These are phyloP conservation scores for Actinomortierella ambigua DNA, from an alignment of 371 early-diverging fungal genomes.

Conservation along the genomic window DNA sequence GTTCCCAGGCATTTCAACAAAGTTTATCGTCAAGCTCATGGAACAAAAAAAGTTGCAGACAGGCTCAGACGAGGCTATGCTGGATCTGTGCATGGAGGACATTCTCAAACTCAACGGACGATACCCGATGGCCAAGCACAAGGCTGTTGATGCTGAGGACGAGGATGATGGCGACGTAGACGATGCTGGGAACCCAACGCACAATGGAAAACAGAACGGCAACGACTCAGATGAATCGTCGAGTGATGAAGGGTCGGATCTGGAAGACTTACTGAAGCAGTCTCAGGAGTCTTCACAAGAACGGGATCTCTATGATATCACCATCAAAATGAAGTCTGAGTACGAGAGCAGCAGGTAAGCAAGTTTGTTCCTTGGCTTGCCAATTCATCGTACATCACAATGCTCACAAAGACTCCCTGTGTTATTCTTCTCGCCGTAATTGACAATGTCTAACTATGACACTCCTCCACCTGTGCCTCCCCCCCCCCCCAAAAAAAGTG, in stretches of 20 bases:
- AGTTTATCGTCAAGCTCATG: conserved; percentile 16
- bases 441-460: no score
- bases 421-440: no score
- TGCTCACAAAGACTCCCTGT: no score
- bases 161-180: conserved; percentile 2
- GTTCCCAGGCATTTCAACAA: conserved; percentile 31
- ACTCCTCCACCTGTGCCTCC: neutral
- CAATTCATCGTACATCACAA: no score
- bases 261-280: neutral
- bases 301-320: no score
- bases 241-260: conserved; percentile 9
- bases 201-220: neutral
- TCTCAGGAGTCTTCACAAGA: no score
- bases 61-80: conserved; percentile 13
- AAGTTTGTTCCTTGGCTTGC: no score
- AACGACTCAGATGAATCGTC: neutral
- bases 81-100: conserved; percentile 28
- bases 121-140: conserved; percentile 30
- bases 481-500: conserved; percentile 6
- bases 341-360: no score
- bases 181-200: neutral
- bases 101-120: conserved; percentile 21
- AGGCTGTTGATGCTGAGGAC: conserved; percentile 9
- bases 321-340: no score
- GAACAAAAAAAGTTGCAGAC: conserved; percentile 12